Percentiles rank a stretch among this genome's conserved stretches.
Conservation (phyloP, 306 rosid species). For the Prunus fruticosa region DNA sequence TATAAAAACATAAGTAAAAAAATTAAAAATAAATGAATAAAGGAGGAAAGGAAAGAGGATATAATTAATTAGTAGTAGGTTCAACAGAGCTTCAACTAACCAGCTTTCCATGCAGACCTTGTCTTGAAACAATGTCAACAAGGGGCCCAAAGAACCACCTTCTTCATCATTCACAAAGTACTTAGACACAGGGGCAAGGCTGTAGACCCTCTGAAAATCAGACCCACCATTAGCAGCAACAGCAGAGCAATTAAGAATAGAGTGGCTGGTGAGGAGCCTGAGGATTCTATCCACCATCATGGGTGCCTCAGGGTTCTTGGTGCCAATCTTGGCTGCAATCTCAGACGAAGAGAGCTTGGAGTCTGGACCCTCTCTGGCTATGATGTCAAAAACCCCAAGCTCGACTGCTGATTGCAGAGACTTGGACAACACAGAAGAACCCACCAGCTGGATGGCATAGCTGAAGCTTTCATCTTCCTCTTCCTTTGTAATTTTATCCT, state of each 20-base stretch:
- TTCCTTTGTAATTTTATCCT: too few species aligned
- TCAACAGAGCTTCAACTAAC: too few species aligned
- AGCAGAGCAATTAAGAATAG: conserved; percentile 35
- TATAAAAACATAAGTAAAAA: too few species aligned
- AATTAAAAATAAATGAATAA: too few species aligned
- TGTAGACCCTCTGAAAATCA: conserved; percentile 27
- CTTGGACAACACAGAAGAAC: conserved; percentile 21
- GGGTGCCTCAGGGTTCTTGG: conserved; percentile 39
- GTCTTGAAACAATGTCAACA: conserved; percentile 23
- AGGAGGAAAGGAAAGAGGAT: too few species aligned
- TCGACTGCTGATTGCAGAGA: conserved; percentile 43
- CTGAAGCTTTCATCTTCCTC: too few species aligned
- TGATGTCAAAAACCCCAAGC: conserved; percentile 53
- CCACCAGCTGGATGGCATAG: background rate
- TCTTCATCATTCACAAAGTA: conserved; percentile 29
- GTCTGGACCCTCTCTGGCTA: conserved; percentile 36
- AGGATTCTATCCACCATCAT: conserved; percentile 55
- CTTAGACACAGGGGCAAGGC: conserved; percentile 30
- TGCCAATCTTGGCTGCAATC: conserved; percentile 29
- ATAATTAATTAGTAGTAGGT: too few species aligned
- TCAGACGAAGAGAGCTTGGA: conserved; percentile 31
- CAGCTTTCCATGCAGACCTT: background rate
- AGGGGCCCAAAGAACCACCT: conserved; percentile 45
- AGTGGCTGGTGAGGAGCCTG: conserved; percentile 41
- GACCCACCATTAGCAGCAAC: background rate